Evolutionary conservation across 2,329 filamentous ascomycete genomes (phyloP).

Genomic region (Trichophyton benhamiae): DNA sequence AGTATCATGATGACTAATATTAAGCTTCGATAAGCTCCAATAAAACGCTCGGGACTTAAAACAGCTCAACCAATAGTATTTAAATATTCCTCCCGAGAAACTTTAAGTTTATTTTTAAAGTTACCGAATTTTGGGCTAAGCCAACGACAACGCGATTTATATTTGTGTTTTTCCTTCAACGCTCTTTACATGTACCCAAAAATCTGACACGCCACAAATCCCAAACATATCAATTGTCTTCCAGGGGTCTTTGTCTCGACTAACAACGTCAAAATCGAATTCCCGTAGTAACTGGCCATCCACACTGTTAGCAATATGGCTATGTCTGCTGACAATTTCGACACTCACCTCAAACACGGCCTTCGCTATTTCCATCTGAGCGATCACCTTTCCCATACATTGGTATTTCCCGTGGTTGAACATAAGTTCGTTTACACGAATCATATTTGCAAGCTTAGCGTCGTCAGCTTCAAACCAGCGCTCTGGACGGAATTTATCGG

Average conservation of each 20-base stretch:
- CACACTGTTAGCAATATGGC: neutral
- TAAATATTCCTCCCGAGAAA: no score
- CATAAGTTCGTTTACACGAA: slow-evolving; percentile 1
- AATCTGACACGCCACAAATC: neutral
- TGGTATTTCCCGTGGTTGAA: slow-evolving; percentile 3
- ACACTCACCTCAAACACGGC: slow-evolving; percentile 5
- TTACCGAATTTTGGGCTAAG: no score
- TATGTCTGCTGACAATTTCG: neutral
- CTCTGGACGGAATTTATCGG: slow-evolving; percentile 37
- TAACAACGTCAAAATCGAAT: neutral
- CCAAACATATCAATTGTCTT: neutral
- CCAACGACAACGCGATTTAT: no score
- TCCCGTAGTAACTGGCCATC: neutral
- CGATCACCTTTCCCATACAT: slow-evolving; percentile 6
- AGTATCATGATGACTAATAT: no score
- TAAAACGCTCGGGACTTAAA: no score
- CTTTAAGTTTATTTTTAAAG: no score
- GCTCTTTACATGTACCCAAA: neutral
- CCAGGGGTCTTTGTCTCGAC: neutral
- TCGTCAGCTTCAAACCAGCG: slow-evolving; percentile 32
- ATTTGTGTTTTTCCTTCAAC: neutral
- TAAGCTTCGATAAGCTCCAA: no score
- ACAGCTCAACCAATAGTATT: no score
- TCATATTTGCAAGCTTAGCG: slow-evolving; percentile 1
- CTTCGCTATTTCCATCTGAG: slow-evolving; percentile 6